Percentiles rank a stretch among this genome's conserved stretches.
Conservation (phyloP, 2,329 filamentous ascomycete genomes). For the Penicillium sp. region DNA sequence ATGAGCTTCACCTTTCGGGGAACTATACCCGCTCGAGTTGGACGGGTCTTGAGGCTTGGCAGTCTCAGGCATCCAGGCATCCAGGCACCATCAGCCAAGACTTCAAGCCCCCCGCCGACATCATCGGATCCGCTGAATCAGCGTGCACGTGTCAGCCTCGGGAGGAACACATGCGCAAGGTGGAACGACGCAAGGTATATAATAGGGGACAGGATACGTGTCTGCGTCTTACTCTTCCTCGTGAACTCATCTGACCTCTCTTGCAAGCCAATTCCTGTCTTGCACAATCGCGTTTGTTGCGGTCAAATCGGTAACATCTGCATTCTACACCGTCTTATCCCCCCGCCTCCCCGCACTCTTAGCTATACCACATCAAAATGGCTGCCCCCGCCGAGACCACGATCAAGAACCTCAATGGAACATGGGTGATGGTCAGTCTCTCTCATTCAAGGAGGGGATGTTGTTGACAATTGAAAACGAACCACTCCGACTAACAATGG, state of each 20-base stretch:
- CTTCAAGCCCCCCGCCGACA: neutral
- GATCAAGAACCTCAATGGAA: slow-evolving; percentile 67
- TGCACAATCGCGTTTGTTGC: neutral
- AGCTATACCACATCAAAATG: slow-evolving; percentile 54
- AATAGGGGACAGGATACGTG: slow-evolving; percentile 10
- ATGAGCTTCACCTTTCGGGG: slow-evolving; percentile 7
- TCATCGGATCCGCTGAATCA: neutral
- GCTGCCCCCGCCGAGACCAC: slow-evolving; percentile 69
- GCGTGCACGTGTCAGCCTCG: slow-evolving; percentile 23
- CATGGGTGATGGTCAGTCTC: slow-evolving; percentile 66
- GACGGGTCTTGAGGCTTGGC: neutral
- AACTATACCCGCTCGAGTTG: neutral
- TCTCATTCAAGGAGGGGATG: neutral
- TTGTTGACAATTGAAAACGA: neutral
- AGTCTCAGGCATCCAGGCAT: slow-evolving; percentile 3
- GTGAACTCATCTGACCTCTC: neutral
- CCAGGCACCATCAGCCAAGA: neutral
- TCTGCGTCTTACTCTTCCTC: neutral
- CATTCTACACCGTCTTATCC: slow-evolving; percentile 5
- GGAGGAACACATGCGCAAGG: slow-evolving; percentile 25
- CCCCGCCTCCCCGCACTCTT: slow-evolving; percentile 25
- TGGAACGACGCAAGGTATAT: slow-evolving; percentile 14
- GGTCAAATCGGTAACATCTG: neutral
- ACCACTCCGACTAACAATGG: neutral
- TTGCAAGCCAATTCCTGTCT: neutral